Base-by-base conservation (phyloP, 2,329 filamentous ascomycete species). In the Dactylellina drechsleri region DNA sequence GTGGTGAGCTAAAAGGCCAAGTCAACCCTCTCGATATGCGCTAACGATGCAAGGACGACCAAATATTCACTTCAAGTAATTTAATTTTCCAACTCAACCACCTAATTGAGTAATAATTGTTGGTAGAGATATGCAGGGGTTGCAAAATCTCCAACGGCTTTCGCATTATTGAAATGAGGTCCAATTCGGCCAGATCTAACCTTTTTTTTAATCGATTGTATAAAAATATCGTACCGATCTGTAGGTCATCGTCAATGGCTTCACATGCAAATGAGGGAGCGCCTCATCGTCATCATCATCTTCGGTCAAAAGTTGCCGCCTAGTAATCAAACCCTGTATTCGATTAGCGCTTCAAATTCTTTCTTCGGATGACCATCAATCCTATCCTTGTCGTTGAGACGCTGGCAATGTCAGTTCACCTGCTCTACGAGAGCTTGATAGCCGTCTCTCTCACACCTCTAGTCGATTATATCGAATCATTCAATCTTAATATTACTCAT, bases 371-470 rank as follows among this genome's bases (percentile, higher is more conserved):
- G 49, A 56, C 15, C 47, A 71, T 71, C 41, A 36, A 36, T 36
- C 31, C 31, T 4, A 36, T 4, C 43, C 43, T 47, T 6, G 43
- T 16, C 6, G 6, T 47, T 12, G 3, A 8, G 5, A 36, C 6
- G 31, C 31, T 36, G 10, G 31, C 10, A 10, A 50, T 59, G 45
- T 20, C 26, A 62, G 43, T 45, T n/a, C 45, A 53, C 40, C 15
- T 64, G 52, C 59, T 71, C 31, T 43, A 49, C 52, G 31, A 36
- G 47, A 52, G 52, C 23, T n/a, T 52, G 56, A 61, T 59, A 61
- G 36, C 54, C 56, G 47, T 68, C 40, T 47, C 57, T 36, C 28
- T 36, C 31, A 28, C 54, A 4, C 47, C 10, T 49, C 23, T 28
- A 47, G 40, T 16, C 15, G 57, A 70, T 70, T 7, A 45, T 36